Conservation (phyloP, 116 monocot species). For the Cymodocea nodosa region DNA sequence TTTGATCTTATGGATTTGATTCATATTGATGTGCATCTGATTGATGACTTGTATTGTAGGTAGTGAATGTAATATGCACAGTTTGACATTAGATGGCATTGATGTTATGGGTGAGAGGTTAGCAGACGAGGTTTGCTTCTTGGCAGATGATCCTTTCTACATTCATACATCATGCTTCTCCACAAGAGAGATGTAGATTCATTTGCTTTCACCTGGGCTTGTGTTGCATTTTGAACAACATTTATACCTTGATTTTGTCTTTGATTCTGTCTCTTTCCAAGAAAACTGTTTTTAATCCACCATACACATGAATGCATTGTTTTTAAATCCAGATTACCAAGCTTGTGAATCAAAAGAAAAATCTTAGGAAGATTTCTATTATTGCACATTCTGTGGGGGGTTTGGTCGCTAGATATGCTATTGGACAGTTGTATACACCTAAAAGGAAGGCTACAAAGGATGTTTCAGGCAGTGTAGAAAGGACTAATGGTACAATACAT, state of each 20-base stretch:
- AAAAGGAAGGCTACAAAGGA: constrained; percentile 16
- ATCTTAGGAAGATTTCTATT: constrained; percentile 73
- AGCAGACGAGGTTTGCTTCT: constrained; percentile 71
- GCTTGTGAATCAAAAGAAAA: constrained; percentile 38
- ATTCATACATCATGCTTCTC: neutral
- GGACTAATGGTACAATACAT: constrained; percentile 48
- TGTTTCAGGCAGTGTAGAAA: constrained; percentile 1
- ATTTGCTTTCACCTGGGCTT: neutral
- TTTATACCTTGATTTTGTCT: neutral
- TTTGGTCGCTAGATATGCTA: constrained; percentile 91
- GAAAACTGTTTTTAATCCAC: neutral
- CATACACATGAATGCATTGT: neutral
- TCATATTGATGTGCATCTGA: constrained; percentile 3
- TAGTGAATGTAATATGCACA: constrained; percentile 68
- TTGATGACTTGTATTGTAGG: constrained; percentile 27
- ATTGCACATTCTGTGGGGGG: constrained; percentile 92
- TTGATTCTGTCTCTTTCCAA: neutral
- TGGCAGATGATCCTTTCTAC: neutral
- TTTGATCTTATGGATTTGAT: neutral
- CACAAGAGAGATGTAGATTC: neutral
- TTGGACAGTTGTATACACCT: constrained; percentile 70
- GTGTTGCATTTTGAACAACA: neutral
- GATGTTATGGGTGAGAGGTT: constrained; percentile 94
- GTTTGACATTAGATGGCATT: constrained; percentile 82
- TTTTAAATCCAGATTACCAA: constrained; percentile 41